Base-by-base conservation (phyloP, 176 grass and related monocot species). In the Panicum miliaceum region DNA sequence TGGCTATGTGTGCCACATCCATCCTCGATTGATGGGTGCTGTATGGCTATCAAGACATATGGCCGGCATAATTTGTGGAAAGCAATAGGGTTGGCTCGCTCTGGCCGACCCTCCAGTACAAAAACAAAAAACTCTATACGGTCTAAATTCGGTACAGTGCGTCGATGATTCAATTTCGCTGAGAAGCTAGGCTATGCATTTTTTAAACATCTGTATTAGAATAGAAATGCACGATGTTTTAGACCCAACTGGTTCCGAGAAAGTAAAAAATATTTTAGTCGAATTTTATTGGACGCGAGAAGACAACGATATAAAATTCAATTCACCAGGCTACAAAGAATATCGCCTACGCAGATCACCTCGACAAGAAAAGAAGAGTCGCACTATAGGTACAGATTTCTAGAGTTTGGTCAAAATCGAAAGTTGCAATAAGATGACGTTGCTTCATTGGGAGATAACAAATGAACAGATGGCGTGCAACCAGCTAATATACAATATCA, bases 1-100 rank as follows among this genome's bases (percentile, higher is more conserved):
- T 93, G 91, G 88, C 89, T 92, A 91, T 92, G 89, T 94, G 89
- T 99, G 93, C 89, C 93, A 92, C 90, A 57, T 94, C 86, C 93
- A 88, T 88, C 86, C 78, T 87, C 79, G 22, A 25, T 8, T 58
- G 89, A 85, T 94, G 93, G 88, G 96, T 90, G 96, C 91, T 84
- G 96, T 96, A 99, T 94, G 96, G 93, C 77, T 89, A 94, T 96
- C 93, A 96, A 96, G 96, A 94, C 96, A 99, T 99, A 96, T 99
- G 90, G 96, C 93, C 73, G 93, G 81, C 89, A 94, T 74, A 99
- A 94, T 99, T 96, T 94, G 54, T 99, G 84, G 86, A 53, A 80
- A 66, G 0, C 0, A 0, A 19, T 90, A 89, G 91, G 91, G 91
- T 96, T 94, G 93, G 96, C 93, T 94, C 70, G 91, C 64, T 79